phyloP scores from a whole-genome alignment of 176 grass and related monocot species.

The Cenchrus fungigraminus region DNA sequence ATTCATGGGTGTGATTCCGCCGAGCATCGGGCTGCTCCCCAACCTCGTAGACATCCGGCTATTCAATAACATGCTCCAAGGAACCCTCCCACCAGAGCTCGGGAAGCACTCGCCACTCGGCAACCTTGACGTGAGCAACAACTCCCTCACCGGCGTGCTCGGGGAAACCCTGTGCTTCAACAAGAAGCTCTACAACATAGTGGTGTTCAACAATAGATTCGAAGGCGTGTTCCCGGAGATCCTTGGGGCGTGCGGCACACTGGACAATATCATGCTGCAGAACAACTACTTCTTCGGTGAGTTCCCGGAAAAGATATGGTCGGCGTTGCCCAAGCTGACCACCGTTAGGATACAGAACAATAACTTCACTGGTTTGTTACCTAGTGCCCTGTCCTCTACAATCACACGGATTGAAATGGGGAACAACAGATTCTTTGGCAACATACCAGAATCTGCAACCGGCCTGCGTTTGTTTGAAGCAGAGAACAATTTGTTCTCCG shows the following conservation, averaged over 20 bases:
- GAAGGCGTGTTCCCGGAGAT: slow-evolving; percentile 20
- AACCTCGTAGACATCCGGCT: too few relatives aligned
- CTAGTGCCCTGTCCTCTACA: background rate
- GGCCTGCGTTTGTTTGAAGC: slow-evolving; percentile 11
- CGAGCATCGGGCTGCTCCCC: too few relatives aligned
- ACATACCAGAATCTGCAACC: background rate
- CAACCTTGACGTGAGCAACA: slow-evolving; percentile 37
- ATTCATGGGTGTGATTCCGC: too few relatives aligned
- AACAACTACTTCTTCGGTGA: slow-evolving; percentile 55
- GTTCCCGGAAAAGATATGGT: slow-evolving; percentile 42
- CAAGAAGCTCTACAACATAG: slow-evolving; percentile 17
- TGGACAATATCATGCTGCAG: slow-evolving; percentile 41
- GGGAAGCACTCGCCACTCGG: slow-evolving; percentile 46
- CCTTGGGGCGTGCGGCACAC: background rate
- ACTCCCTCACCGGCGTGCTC: slow-evolving; percentile 43
- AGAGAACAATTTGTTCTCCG: slow-evolving; percentile 46
- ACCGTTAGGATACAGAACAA: slow-evolving; percentile 45
- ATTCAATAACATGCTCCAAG: too few relatives aligned
- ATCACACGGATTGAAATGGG: slow-evolving; percentile 40
- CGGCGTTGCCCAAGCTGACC: background rate
- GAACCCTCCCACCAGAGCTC: slow-evolving; percentile 37
- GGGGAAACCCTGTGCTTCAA: slow-evolving; percentile 42
- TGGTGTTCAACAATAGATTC: slow-evolving; percentile 54
- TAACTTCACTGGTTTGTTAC: slow-evolving; percentile 39
- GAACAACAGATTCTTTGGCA: slow-evolving; percentile 50